Percentiles rank a stretch among this genome's conserved stretches.
Evolutionary conservation across 2,329 filamentous ascomycete genomes (phyloP).

Genomic region (Penicillium janthinellum): DNA sequence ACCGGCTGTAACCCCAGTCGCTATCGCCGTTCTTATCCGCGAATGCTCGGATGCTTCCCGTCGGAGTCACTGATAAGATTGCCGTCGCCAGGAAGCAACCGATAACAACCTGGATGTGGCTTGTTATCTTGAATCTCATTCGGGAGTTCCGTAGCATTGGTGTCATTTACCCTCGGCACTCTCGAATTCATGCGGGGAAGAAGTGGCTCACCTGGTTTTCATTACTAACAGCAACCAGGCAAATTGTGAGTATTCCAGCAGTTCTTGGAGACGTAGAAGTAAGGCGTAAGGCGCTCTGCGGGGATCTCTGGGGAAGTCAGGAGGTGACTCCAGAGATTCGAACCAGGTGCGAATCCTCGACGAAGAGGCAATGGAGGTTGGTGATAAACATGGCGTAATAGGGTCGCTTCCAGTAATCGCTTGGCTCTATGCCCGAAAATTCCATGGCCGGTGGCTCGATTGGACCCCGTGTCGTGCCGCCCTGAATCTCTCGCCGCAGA

Average conservation of each 20-base stretch:
- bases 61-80: constrained; percentile 11
- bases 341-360: no score
- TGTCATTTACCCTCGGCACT: not conserved
- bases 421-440: no score
- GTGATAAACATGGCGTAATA: no score
- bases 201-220: not conserved
- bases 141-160: not conserved
- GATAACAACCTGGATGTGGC: not conserved
- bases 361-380: no score
- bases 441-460: no score
- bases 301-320: not conserved
- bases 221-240: not conserved
- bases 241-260: not conserved
- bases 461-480: no score
- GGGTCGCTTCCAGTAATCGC: no score
- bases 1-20: constrained; percentile 1
- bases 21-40: constrained; percentile 18
- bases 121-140: constrained; percentile 4
- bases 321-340: no score
- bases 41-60: constrained; percentile 9
- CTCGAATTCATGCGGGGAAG: constrained; percentile 5
- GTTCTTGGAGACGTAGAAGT: not conserved
- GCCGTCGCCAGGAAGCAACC: not conserved
- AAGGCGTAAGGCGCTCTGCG: not conserved
- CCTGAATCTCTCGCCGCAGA: no score